Conservation (phyloP, 352 stramenopile species). For the Pythium dissimile region DNA sequence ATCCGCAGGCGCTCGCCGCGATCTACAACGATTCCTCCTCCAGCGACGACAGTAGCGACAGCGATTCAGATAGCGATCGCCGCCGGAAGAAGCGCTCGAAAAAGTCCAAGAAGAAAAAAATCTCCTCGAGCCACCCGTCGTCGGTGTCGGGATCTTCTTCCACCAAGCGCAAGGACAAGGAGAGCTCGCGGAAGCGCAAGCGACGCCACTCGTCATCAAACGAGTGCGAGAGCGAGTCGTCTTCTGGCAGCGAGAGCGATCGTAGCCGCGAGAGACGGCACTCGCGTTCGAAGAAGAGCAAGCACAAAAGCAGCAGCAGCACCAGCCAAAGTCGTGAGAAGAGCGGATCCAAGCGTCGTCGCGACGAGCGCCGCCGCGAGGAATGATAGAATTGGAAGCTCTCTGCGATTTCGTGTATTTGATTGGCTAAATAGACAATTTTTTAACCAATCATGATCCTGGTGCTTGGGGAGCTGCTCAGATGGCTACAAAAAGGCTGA, state of each 20-base stretch:
- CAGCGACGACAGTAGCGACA: slow-evolving; percentile 16
- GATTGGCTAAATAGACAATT: slow-evolving; percentile 7
- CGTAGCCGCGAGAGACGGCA: slow-evolving; percentile 15
- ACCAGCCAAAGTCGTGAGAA: slow-evolving; percentile 7
- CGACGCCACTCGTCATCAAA: slow-evolving; percentile 15
- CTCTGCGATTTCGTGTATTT: not conserved
- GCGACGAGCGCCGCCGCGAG: slow-evolving; percentile 12
- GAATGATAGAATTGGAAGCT: not conserved
- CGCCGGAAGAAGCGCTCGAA: slow-evolving; percentile 27
- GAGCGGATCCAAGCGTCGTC: slow-evolving; percentile 51
- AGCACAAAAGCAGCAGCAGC: slow-evolving; percentile 16
- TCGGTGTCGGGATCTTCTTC: slow-evolving; percentile 12
- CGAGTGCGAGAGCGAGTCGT: slow-evolving; percentile 13
- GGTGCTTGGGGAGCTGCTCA: slow-evolving; percentile 8
- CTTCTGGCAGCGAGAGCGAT: slow-evolving; percentile 17
- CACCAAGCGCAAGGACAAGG: slow-evolving; percentile 17
- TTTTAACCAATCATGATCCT: slow-evolving; percentile 12
- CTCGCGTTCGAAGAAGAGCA: slow-evolving; percentile 23
- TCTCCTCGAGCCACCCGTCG: slow-evolving; percentile 18
- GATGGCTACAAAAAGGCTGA: slow-evolving; percentile 17
- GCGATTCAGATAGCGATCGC: slow-evolving; percentile 22
- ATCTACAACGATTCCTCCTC: slow-evolving; percentile 39
- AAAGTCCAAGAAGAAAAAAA: slow-evolving; percentile 44
- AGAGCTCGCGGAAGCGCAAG: slow-evolving; percentile 21
- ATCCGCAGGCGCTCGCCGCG: slow-evolving; percentile 67